These are phyloP conservation scores for Suhomyces sp. DNA, from an alignment of 805 yeast species.

Conservation along the genomic window DNA sequence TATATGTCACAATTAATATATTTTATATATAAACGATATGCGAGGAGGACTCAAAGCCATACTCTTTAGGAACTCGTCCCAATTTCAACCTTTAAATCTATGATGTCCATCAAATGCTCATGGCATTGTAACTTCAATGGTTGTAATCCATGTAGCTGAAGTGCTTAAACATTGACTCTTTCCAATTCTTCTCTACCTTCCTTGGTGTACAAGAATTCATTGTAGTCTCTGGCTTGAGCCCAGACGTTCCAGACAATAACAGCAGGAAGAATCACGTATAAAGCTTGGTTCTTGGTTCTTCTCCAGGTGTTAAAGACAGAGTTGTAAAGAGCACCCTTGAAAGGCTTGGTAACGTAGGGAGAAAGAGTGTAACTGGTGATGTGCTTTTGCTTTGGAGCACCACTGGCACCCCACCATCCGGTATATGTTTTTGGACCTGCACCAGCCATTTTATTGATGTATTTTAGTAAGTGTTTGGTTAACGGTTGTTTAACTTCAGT, in stretches of 20 bases:
- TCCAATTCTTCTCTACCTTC: slow-evolving; percentile 95
- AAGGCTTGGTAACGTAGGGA: slow-evolving; percentile 89
- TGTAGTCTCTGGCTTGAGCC: slow-evolving; percentile 85
- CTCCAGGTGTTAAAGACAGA: slow-evolving; percentile 92
- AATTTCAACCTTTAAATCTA: too few species aligned
- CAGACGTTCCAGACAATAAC: slow-evolving; percentile 81
- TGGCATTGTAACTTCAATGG: too few species aligned
- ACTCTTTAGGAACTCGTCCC: too few species aligned
- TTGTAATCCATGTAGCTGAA: too few species aligned
- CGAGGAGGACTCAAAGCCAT: too few species aligned
- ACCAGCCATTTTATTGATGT: slow-evolving; percentile 55
- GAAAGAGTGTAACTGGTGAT: slow-evolving; percentile 87
- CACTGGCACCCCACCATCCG: slow-evolving; percentile 98
- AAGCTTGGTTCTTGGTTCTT: slow-evolving; percentile 83
- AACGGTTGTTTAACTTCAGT: slow-evolving; percentile 1
- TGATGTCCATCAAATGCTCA: too few species aligned
- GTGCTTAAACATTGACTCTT: slow-evolving; percentile 45
- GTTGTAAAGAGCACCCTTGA: slow-evolving; percentile 80
- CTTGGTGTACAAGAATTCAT: slow-evolving; percentile 92
- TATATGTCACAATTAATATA: too few species aligned
- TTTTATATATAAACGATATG: too few species aligned
- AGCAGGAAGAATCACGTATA: slow-evolving; percentile 77
- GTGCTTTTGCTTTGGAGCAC: slow-evolving; percentile 85
- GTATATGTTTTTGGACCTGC: slow-evolving; percentile 71
- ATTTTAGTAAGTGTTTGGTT: slow-evolving; percentile 3